Evolutionary conservation across 495 filamentous ascomycete species (phyloP).

Genomic region (Peziza echinospora): DNA sequence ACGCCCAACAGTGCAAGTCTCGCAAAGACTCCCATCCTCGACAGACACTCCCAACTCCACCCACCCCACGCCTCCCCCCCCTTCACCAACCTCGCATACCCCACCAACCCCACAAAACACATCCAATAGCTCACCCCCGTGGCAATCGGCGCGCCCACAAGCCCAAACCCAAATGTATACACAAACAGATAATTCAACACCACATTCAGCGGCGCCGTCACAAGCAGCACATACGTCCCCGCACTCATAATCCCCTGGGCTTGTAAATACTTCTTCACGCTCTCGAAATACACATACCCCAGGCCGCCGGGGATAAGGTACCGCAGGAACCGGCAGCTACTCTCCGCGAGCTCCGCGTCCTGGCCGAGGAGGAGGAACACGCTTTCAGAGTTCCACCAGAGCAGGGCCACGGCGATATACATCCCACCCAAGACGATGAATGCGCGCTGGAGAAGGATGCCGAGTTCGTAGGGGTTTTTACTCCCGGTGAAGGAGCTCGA

Average conservation of each 20-base stretch:
- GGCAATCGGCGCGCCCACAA: slow-evolving; percentile 65
- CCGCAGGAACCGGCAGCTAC: slow-evolving; percentile 45
- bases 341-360: slow-evolving; percentile 33
- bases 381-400: slow-evolving; percentile 36
- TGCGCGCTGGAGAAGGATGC: slow-evolving; percentile 50
- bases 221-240: slow-evolving; percentile 40
- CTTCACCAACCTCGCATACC: slow-evolving; percentile 53
- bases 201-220: slow-evolving; percentile 44
- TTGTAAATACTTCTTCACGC: slow-evolving; percentile 48
- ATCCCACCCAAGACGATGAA: slow-evolving; percentile 39
- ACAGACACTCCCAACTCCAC: slow-evolving; percentile 40
- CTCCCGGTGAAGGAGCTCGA: slow-evolving; percentile 55
- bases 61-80: slow-evolving; percentile 78
- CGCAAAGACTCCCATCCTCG: slow-evolving; percentile 50
- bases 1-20: slow-evolving; percentile 57
- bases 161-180: slow-evolving; percentile 37
- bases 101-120: slow-evolving; percentile 47
- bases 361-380: slow-evolving; percentile 42
- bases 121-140: slow-evolving; percentile 68
- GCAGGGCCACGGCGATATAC: slow-evolving; percentile 36
- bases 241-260: slow-evolving; percentile 50
- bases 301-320: slow-evolving; percentile 49
- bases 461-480: slow-evolving; percentile 47
- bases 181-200: slow-evolving; percentile 49
- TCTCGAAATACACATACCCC: slow-evolving; percentile 46